Base-by-base conservation (phyloP, 2,329 filamentous ascomycete species). In the Fusarium hainanense region DNA sequence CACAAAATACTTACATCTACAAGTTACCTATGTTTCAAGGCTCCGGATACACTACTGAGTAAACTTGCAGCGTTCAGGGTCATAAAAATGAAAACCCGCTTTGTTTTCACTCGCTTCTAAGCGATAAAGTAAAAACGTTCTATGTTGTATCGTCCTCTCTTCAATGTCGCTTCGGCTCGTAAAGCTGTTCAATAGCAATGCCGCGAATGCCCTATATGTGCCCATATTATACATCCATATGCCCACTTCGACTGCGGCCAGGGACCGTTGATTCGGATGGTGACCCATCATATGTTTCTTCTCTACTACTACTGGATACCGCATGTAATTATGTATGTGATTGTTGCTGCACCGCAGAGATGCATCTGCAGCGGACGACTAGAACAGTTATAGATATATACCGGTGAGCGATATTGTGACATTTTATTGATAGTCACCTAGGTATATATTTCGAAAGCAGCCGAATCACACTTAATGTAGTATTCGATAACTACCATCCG, bases 191-290 rank as follows among this genome's bases (percentile, higher is more conserved):
- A 52, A 49, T 56, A 48, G 25, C 34, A 61, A 50, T 63, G 42
- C 30, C 44, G 51, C 28, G 61, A 58, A 46, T 34, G 46, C 59
- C 27, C 43, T 73, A 74, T 74, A 74, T 68, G 63, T 68, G 68
- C 27, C 23, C 43, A 50, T 68, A 32, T 41, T 73, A 74, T 74
- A 60, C 23, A 42, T 25, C 37, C 48, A 51, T 51, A 37, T 46
- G 46, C 37, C 44, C 37, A 52, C 32, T 37, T 34, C n/a, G 41
- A 52, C 34, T 52, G 49, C 34, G 27, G 37, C 49, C 50, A 66
- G 72, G 72, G 58, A 52, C 47, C 30, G 50, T 71, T 52, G 68
- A 60, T 60, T 63, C 50, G 41, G 34, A 27, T 18, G 49, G 20
- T 21, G 55, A 59, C 49, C 68, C 72, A 66, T 64, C 61, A 44